Evolutionary conservation across 1,284 basidiomycete species (phyloP).

Genomic region (Coniferiporia sulphurascens): DNA sequence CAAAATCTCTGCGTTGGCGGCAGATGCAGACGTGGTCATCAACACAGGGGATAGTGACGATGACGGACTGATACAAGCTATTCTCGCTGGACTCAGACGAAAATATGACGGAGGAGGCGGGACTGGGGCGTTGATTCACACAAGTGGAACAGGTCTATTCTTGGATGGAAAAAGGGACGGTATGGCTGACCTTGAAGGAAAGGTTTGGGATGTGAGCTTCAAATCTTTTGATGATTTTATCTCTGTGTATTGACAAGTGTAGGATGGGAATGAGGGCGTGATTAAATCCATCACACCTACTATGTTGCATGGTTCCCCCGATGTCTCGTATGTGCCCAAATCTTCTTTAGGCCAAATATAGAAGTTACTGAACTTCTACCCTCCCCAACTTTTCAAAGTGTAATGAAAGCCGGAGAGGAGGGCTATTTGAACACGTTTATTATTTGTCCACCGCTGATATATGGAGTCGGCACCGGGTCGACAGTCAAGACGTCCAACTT

Average conservation of each 20-base stretch:
- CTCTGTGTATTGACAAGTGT: background rate
- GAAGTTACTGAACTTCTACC: no score
- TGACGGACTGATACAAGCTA: slow-evolving; percentile 18
- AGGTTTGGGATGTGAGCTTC: slow-evolving; percentile 22
- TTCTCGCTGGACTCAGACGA: slow-evolving; percentile 18
- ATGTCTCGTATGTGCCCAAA: slow-evolving; percentile 10
- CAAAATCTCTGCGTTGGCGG: background rate
- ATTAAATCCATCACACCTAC: slow-evolving; percentile 14
- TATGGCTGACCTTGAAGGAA: slow-evolving; percentile 12
- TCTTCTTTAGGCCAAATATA: no score
- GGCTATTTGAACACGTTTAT: slow-evolving; percentile 8
- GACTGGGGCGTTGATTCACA: slow-evolving; percentile 20
- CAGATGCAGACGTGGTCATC: slow-evolving; percentile 21
- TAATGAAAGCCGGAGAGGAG: slow-evolving; percentile 6
- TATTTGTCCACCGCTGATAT: background rate
- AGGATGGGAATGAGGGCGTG: slow-evolving; percentile 19
- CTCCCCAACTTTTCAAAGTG: background rate
- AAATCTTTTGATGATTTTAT: background rate
- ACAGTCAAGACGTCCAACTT: slow-evolving; percentile 7
- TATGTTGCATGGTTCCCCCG: slow-evolving; percentile 17
- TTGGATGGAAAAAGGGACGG: slow-evolving; percentile 16
- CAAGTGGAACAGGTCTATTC: slow-evolving; percentile 22
- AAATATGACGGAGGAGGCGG: slow-evolving; percentile 2
- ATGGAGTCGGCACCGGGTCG: background rate
- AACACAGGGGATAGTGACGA: slow-evolving; percentile 23